A percentile compares a stretch with the other conserved stretches of the same genome.
Conservation (phyloP, 345 rosid genomes). For the Gossypium longicalyx region DNA sequence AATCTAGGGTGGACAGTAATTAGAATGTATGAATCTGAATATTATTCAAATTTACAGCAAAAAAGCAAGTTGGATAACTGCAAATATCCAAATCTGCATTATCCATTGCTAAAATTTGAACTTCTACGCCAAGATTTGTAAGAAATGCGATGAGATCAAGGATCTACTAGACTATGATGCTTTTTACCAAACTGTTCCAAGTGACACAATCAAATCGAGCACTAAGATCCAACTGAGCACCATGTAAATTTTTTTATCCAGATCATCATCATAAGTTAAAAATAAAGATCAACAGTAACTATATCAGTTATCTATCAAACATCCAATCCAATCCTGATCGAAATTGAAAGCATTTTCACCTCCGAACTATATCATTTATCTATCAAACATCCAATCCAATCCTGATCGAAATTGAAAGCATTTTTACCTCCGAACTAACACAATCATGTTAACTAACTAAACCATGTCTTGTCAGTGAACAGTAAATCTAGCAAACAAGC, state of each 20-base stretch:
- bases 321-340: too few relatives aligned
- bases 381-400: neutral
- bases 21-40: too few relatives aligned
- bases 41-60: too few relatives aligned
- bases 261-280: too few relatives aligned
- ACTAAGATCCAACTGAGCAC: neutral
- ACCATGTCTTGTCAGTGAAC: neutral
- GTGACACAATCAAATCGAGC: neutral
- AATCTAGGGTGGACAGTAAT: too few relatives aligned
- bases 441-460: neutral
- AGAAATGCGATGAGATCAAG: neutral
- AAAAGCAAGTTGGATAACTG: too few relatives aligned
- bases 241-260: neutral
- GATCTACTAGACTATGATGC: neutral
- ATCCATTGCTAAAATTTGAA: too few relatives aligned
- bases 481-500: neutral
- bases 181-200: neutral
- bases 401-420: neutral
- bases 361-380: neutral
- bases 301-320: neutral
- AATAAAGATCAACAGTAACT: neutral
- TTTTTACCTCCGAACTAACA: neutral
- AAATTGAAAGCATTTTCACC: neutral
- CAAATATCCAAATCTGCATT: too few relatives aligned
- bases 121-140: too few relatives aligned